Evolutionary conservation across 305 asterid genomes (phyloP), one percentile per base, ranked within the genome.

Genomic region (Coffea humblotiana): DNA sequence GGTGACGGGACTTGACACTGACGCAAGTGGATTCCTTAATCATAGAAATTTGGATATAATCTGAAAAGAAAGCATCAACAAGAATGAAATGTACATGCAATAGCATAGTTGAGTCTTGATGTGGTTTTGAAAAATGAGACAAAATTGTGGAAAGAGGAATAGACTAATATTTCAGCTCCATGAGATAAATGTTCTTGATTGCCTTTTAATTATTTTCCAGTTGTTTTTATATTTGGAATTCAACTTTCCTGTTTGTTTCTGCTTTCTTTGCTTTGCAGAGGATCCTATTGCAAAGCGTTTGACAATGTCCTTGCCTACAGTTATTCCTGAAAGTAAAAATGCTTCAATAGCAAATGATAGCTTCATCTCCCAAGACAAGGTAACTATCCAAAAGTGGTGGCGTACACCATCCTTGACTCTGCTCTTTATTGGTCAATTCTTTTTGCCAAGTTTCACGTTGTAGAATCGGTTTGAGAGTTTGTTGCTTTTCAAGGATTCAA

Each of bases 211-310:
- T 68, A 35, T 49, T 40, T 74, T 37, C 47, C 23, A 4, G 8
- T 66, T 29, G 32, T 1, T 19, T 56, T 45, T 27, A 2, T 54
- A 74, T 45, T 71, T 76, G 72, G 58, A 77, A 76, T 56, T 54
- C 45, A 72, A 32, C 56, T 66, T 72, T 61, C 37, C 47, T 82
- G 32, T 77, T 76, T 61, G 21, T 71, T 72, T 58, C 32, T 63
- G 71, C 76, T 84, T 81, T 85, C 64, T 79, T 77, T 85, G 72
- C 78, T 86, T 61, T 79, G 73, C 87, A 96, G 99, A 92, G 82
- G 99, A 94, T 88, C 97, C 98, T 69, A 88, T 92, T 84, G 95
- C 99, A 51, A 94, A 87, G 82, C 88, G 92, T 78, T 75, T 75
- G 54, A 80, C 80, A 32, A 66, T 83, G 65, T 77, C 89, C 75